A percentile compares a stretch with the other conserved stretches of the same genome.
Evolutionary conservation across 2,329 filamentous ascomycete species (phyloP).

Genomic region (Colletotrichum agaves): DNA sequence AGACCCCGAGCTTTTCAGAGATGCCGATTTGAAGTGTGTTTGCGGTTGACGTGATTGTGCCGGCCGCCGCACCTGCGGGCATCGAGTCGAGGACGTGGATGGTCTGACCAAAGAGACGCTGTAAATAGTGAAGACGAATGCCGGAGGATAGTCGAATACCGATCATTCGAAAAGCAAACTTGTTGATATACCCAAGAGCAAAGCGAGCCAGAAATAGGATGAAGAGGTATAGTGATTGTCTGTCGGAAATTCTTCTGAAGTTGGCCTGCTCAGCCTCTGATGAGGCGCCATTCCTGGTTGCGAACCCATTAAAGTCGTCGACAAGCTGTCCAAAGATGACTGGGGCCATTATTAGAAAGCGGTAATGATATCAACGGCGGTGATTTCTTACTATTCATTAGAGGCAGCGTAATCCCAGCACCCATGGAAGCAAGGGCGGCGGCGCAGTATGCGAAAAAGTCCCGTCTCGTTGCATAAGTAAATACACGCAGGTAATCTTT

Average conservation of each 20-base stretch:
- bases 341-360: slow-evolving; percentile 34
- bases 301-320: slow-evolving; percentile 59
- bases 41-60: slow-evolving; percentile 71
- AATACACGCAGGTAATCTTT: slow-evolving; percentile 64
- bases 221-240: slow-evolving; percentile 72
- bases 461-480: slow-evolving; percentile 63
- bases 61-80: slow-evolving; percentile 69
- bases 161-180: slow-evolving; percentile 70
- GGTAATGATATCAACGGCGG: slow-evolving; percentile 46
- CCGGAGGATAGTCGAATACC: slow-evolving; percentile 70
- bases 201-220: slow-evolving; percentile 77
- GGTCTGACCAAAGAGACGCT: slow-evolving; percentile 71
- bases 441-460: slow-evolving; percentile 58
- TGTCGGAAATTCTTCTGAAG: slow-evolving; percentile 56
- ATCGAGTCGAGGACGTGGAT: slow-evolving; percentile 76
- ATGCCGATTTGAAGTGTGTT: slow-evolving; percentile 74
- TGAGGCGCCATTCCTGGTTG: slow-evolving; percentile 42
- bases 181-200: slow-evolving; percentile 69
- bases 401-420: slow-evolving; percentile 64
- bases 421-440: slow-evolving; percentile 61
- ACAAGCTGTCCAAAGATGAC: slow-evolving; percentile 52
- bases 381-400: slow-evolving; percentile 64
- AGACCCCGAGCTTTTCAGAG: slow-evolving; percentile 69
- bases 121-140: slow-evolving; percentile 72
- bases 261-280: slow-evolving; percentile 47